phyloP scores from a whole-genome alignment of 306 rosid genomes.

The Vigna unguiculata region DNA sequence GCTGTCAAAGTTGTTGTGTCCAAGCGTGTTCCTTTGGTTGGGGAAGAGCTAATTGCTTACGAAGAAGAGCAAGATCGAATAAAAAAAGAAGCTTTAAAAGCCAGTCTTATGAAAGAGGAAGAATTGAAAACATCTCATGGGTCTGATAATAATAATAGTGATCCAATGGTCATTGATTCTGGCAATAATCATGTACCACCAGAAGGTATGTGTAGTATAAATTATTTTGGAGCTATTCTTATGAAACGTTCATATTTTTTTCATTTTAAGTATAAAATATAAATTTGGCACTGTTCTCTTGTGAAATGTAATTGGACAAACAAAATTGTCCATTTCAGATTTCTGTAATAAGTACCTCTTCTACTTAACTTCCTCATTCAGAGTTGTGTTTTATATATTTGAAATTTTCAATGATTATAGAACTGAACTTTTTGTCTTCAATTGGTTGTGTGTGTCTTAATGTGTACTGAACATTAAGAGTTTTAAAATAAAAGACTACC shows the following conservation, averaged over 20 bases:
- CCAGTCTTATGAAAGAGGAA: constrained; percentile 86
- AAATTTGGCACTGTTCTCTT: constrained; percentile 22
- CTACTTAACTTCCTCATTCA: constrained; percentile 28
- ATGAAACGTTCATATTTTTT: constrained; percentile 7
- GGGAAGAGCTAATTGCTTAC: constrained; percentile 92
- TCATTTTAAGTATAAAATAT: constrained; percentile 26
- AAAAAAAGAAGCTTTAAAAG: constrained; percentile 90
- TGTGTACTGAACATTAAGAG: neutral
- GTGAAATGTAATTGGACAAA: constrained; percentile 21
- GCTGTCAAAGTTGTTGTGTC: constrained; percentile 96
- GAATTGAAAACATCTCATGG: constrained; percentile 72
- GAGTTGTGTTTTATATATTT: constrained; percentile 16
- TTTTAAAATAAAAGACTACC: constrained; percentile 34
- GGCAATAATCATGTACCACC: constrained; percentile 59
- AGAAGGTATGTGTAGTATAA: constrained; percentile 58
- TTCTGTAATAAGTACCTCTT: constrained; percentile 1
- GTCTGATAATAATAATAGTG: constrained; percentile 61
- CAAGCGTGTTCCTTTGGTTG: constrained; percentile 93
- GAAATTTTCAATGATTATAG: constrained; percentile 30
- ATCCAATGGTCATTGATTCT: constrained; percentile 81
- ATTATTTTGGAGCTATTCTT: constrained; percentile 34
- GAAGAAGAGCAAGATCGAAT: constrained; percentile 92
- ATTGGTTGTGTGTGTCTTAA: constrained; percentile 28
- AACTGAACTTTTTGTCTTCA: constrained; percentile 28
- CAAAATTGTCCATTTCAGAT: constrained; percentile 1